Evolutionary conservation across 2,329 filamentous ascomycete genomes (phyloP), one percentile per base, ranked within the genome.

Genomic region (Salinomyces thailandicus): DNA sequence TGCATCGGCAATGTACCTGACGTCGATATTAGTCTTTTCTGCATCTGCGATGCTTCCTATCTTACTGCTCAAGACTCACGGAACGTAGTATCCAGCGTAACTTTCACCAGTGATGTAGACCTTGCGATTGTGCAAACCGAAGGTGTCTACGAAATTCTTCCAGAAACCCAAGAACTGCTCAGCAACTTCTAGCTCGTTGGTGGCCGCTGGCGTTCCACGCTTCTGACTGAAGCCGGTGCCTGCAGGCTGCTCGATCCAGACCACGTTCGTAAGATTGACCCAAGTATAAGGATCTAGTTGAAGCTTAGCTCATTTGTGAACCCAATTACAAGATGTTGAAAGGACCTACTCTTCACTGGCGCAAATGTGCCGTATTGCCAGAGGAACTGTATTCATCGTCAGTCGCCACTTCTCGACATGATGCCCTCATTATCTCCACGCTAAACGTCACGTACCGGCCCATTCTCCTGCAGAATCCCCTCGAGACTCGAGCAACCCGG

Each of bases 1-100:
- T 18, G 75, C 77, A 48, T 77, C 73, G 1, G 79, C 74, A 39
- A 87, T 80, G 52, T 84, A 85, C 0, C 81, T 79, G 2, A 80
- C 73, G 48, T 47, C 22, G 9, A 26, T n/a, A n/a, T n/a, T n/a
- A n/a, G n/a, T n/a, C n/a, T n/a, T n/a, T n/a, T n/a, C n/a, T n/a
- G n/a, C n/a, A n/a, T 42, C 26, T 45, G 40, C 14, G 35, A 38
- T 15, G n/a, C n/a, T n/a, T n/a, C n/a, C n/a, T n/a, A n/a, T 38
- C 41, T 14, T 43, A 46, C 20, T 34, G 35, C 17, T 30, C 18
- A 17, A 11, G 11, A 9, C 12, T 27, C 13, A 20, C 4, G n/a
- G 9, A 3, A 5, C 17, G 15, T 13, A 52, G 36, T 50, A 51
- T 19, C 52, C 51, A 17, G 50, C 52, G 28, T 53, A 53, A 14